Evolutionary conservation across 2,329 filamentous ascomycete genomes (phyloP).

Genomic region (Hymenoscyphus fraxineus): DNA sequence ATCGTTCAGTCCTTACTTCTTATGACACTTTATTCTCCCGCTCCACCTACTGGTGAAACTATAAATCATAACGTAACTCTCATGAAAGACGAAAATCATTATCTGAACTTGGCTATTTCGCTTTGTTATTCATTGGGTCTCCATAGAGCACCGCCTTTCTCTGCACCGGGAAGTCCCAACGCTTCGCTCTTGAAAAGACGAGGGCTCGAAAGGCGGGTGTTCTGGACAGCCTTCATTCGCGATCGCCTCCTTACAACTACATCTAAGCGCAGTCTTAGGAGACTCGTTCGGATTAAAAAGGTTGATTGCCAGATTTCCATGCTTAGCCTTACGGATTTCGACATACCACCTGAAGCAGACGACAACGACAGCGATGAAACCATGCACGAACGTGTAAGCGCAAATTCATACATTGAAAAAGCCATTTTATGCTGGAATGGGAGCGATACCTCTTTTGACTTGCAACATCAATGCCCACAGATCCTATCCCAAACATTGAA

Average conservation of each 20-base stretch:
- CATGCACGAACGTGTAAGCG: slow-evolving; percentile 1
- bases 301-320: slow-evolving; percentile 7
- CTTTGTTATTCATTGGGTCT: slow-evolving; percentile 9
- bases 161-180: background rate
- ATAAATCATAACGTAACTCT: background rate
- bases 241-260: slow-evolving; percentile 3
- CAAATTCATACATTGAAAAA: slow-evolving; percentile 5
- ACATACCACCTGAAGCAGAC: background rate
- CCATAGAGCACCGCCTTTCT: background rate
- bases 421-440: slow-evolving; percentile 6
- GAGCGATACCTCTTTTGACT: slow-evolving; percentile 1
- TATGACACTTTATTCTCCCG: slow-evolving; percentile 2
- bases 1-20: slow-evolving; percentile 11
- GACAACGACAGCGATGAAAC: slow-evolving; percentile 5
- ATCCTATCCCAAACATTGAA: background rate
- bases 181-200: background rate
- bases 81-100: slow-evolving; percentile 5
- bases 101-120: slow-evolving; percentile 13
- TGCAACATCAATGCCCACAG: background rate
- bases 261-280: background rate
- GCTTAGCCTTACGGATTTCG: slow-evolving; percentile 1
- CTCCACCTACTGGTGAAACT: background rate
- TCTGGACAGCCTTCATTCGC: slow-evolving; percentile 12
- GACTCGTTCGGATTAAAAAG: slow-evolving; percentile 7
- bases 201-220: slow-evolving; percentile 5